Conservation (phyloP, 2,329 filamentous ascomycete species). For the Shiraia bambusicola region DNA sequence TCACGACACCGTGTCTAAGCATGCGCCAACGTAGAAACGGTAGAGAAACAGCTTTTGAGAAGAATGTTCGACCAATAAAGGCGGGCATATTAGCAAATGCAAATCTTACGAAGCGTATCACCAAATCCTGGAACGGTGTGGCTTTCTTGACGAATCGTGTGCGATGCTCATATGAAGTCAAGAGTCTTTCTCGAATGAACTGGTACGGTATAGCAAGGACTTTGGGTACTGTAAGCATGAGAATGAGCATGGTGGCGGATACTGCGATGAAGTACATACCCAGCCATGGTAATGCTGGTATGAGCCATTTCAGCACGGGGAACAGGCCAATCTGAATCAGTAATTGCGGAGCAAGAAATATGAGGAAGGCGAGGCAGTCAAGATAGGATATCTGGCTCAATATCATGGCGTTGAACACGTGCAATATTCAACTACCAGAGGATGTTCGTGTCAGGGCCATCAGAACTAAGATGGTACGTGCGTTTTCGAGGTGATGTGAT, state of each 20-base stretch:
- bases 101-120: conserved; percentile 75
- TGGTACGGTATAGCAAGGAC: conserved; percentile 60
- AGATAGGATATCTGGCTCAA: conserved; percentile 72
- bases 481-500: conserved; percentile 11
- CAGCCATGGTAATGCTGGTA: conserved; percentile 69
- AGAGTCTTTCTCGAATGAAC: conserved; percentile 61
- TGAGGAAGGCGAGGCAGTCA: conserved; percentile 72
- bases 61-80: conserved; percentile 71
- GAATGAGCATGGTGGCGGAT: conserved; percentile 24
- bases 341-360: conserved; percentile 71
- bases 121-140: conserved; percentile 74
- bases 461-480: conserved; percentile 5
- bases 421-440: background rate
- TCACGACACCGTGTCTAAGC: conserved; percentile 68
- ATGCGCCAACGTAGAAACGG: conserved; percentile 76
- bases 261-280: conserved; percentile 49
- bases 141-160: conserved; percentile 68
- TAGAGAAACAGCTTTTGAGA: conserved; percentile 70
- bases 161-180: conserved; percentile 49
- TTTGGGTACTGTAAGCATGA: conserved; percentile 43
- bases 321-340: conserved; percentile 66
- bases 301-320: conserved; percentile 57
- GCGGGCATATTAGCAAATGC: conserved; percentile 72
- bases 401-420: conserved; percentile 58
- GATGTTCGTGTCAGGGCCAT: background rate